Evolutionary conservation across 768 basidiomycete species (phyloP).

Genomic region (Lactarius hatsudake): DNA sequence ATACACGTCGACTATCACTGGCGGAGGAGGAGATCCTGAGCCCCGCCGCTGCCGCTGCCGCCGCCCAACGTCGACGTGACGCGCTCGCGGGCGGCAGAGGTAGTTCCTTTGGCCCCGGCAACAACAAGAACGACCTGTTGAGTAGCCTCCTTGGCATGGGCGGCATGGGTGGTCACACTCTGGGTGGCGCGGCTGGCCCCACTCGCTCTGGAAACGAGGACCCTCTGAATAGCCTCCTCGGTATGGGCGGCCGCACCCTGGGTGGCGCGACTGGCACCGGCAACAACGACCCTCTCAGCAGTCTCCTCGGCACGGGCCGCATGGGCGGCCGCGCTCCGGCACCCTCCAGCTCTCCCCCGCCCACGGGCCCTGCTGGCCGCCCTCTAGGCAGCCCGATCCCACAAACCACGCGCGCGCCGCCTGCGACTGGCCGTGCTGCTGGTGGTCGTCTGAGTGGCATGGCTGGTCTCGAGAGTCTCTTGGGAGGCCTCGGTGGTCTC

Average conservation of each 20-base stretch:
- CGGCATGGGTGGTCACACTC: background rate
- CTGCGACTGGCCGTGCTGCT: background rate
- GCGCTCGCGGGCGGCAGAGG: background rate
- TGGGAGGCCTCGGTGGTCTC: background rate
- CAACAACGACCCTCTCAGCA: background rate
- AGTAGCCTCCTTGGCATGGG: background rate
- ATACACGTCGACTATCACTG: background rate
- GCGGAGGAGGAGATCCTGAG: slow-evolving; percentile 15
- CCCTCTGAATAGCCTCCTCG: background rate
- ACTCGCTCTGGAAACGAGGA: background rate
- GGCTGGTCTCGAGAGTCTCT: background rate
- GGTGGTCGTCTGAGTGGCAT: slow-evolving; percentile 2
- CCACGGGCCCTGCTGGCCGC: background rate
- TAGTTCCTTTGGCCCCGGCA: background rate
- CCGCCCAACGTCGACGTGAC: slow-evolving; percentile 4
- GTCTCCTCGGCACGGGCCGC: background rate
- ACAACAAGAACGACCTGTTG: background rate
- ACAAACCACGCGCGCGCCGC: background rate
- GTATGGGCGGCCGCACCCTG: background rate
- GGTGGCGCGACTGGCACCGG: background rate
- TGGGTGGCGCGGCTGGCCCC: background rate
- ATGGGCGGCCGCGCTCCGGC: background rate
- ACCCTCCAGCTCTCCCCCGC: background rate
- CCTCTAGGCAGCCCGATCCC: background rate
- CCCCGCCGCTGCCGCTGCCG: slow-evolving; percentile 8